phyloP scores from a whole-genome alignment of 805 yeast genomes.

The Zygotorulaspora chibaensis region DNA sequence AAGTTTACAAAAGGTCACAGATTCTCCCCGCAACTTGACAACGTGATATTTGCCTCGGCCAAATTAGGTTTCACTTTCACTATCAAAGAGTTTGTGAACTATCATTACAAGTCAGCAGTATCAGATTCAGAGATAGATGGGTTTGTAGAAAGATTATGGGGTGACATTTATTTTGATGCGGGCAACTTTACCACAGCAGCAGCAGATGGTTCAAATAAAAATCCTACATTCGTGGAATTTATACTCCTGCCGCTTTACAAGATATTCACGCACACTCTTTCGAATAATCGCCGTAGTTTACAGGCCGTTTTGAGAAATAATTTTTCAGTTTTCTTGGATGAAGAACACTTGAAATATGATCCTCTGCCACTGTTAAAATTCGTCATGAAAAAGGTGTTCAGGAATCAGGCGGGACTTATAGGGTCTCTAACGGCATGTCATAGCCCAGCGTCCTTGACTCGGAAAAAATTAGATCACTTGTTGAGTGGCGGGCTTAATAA shows the following conservation, averaged over 20 bases:
- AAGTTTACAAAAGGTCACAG: constrained; percentile 40
- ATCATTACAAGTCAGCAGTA: constrained; percentile 41
- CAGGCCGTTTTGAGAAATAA: constrained; percentile 43
- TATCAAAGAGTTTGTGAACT: constrained; percentile 55
- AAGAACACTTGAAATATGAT: constrained; percentile 46
- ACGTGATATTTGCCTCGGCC: constrained; percentile 74
- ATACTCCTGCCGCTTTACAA: constrained; percentile 80
- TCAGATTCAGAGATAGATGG: constrained; percentile 34
- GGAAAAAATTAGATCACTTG: constrained; percentile 16
- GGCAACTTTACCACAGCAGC: constrained; percentile 40
- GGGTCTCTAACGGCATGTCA: constrained; percentile 32
- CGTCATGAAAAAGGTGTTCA: constrained; percentile 54
- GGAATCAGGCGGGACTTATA: constrained; percentile 47
- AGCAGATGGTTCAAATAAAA: constrained; percentile 19
- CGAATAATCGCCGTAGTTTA: constrained; percentile 46
- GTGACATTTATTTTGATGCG: constrained; percentile 51
- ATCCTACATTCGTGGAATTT: constrained; percentile 55
- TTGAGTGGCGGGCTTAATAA: constrained; percentile 3
- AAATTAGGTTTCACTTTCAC: constrained; percentile 61
- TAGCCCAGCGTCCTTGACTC: constrained; percentile 36
- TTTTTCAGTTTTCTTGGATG: constrained; percentile 44
- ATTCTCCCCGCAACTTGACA: constrained; percentile 57
- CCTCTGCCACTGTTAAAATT: constrained; percentile 53
- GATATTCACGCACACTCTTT: constrained; percentile 54
- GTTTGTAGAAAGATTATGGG: constrained; percentile 69